These are phyloP conservation scores for Orbilia ellipsospora DNA, from an alignment of 2,329 filamentous ascomycete genomes.

Conservation along the genomic window DNA sequence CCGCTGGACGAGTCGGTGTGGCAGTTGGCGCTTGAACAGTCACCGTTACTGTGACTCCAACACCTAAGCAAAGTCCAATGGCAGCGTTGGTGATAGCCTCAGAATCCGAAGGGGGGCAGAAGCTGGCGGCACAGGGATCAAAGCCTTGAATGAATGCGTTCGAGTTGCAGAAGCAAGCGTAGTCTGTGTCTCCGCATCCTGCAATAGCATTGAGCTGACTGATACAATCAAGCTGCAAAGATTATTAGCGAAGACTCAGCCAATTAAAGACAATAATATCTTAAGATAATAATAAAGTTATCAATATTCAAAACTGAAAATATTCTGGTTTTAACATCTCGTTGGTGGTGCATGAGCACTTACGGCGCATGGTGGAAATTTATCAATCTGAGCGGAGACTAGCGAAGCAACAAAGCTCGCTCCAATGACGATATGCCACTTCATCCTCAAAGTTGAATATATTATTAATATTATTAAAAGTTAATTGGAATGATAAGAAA, in stretches of 20 bases:
- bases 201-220: conserved; percentile 26
- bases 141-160: conserved; percentile 30
- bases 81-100: conserved; percentile 21
- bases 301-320: too few species aligned
- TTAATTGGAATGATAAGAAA: neutral
- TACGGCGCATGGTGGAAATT: conserved; percentile 35
- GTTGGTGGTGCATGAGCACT: neutral
- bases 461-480: neutral
- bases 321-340: neutral
- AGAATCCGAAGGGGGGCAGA: conserved; percentile 3
- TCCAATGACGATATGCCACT: conserved; percentile 5
- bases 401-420: neutral
- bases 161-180: conserved; percentile 26
- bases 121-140: conserved; percentile 9
- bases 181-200: conserved; percentile 19
- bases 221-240: conserved; percentile 16
- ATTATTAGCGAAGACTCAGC: too few species aligned
- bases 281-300: too few species aligned
- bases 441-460: conserved; percentile 14
- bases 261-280: too few species aligned
- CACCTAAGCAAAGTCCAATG: conserved; percentile 20
- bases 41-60: conserved; percentile 15
- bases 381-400: conserved; percentile 33
- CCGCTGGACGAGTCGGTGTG: conserved; percentile 15
- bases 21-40: conserved; percentile 28